Evolutionary conservation across 2,329 filamentous ascomycete species (phyloP).

Genomic region (Alternaria infectoria): DNA sequence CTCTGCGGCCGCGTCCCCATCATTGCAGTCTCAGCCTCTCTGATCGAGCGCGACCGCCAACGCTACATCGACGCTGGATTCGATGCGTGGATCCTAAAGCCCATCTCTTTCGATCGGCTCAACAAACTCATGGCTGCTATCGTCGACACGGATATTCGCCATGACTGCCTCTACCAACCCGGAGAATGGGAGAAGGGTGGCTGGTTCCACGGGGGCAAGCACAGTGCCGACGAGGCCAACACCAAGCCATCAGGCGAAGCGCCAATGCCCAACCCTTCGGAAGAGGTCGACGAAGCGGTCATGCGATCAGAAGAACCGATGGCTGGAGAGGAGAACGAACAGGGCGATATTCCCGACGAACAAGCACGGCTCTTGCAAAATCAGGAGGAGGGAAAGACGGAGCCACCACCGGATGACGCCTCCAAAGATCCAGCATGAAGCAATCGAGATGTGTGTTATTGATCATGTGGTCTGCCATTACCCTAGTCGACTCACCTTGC

Average conservation of each 20-base stretch:
- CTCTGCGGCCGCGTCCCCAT: conserved; percentile 75
- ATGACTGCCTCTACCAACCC: conserved; percentile 69
- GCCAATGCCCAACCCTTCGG: conserved; percentile 26
- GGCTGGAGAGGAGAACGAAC: conserved; percentile 20
- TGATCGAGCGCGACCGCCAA: conserved; percentile 72
- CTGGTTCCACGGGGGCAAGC: conserved; percentile 69
- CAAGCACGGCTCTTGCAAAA: conserved; percentile 27
- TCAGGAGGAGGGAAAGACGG: conserved; percentile 13
- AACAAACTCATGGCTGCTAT: conserved; percentile 74
- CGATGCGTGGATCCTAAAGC: conserved; percentile 90
- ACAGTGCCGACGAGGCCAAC: conserved; percentile 45
- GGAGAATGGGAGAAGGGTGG: conserved; percentile 86
- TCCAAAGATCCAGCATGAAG: conserved; percentile 8
- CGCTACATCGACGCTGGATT: conserved; percentile 80
- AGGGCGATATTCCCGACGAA: conserved; percentile 28
- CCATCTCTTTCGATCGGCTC: conserved; percentile 80
- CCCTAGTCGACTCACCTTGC: neutral
- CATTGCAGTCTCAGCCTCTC: conserved; percentile 84
- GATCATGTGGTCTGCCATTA: neutral
- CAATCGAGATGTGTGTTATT: neutral
- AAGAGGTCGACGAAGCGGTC: conserved; percentile 23
- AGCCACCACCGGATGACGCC: conserved; percentile 1
- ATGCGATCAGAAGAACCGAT: conserved; percentile 27
- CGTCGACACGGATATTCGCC: conserved; percentile 63
- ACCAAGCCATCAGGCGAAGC: conserved; percentile 43